Percentiles rank a stretch among this genome's conserved stretches.
phyloP scores from a whole-genome alignment of 495 filamentous ascomycete genomes.

The Hypomontagnella monticulosa region DNA sequence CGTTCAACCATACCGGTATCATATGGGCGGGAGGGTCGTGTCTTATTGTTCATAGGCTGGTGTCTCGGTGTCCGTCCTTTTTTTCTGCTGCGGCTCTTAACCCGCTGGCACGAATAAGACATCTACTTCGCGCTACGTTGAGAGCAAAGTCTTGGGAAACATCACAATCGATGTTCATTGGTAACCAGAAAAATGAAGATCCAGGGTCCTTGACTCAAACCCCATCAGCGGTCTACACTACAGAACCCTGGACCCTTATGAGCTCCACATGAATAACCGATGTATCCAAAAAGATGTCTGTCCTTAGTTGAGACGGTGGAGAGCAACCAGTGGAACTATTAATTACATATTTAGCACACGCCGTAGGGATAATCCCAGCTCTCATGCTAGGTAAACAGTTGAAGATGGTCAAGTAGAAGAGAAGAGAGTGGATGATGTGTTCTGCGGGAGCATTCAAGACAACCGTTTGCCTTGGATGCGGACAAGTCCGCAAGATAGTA shows the following conservation, averaged over 20 bases:
- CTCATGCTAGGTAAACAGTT: no score
- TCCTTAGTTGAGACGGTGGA: neutral
- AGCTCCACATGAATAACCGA: constrained; percentile 2
- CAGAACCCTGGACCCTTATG: constrained; percentile 7
- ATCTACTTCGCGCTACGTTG: neutral
- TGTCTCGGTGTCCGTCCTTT: no score
- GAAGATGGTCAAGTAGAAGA: no score
- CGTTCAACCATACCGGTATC: no score
- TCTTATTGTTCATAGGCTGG: no score
- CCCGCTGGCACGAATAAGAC: neutral
- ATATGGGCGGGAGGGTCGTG: no score
- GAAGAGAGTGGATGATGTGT: no score
- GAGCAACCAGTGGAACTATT: neutral
- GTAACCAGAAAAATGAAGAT: no score
- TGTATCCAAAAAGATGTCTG: neutral
- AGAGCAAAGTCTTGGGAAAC: neutral
- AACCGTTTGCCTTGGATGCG: no score
- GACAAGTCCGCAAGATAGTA: no score
- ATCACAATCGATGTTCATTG: neutral
- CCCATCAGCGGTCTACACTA: neutral
- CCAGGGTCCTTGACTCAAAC: constrained; percentile 7
- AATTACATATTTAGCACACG: neutral
- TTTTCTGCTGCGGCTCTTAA: neutral
- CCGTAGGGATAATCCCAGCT: neutral
- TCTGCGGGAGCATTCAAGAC: no score